Base-by-base conservation (phyloP, 2,329 filamentous ascomycete genomes). In the Colletotrichum somersetense region DNA sequence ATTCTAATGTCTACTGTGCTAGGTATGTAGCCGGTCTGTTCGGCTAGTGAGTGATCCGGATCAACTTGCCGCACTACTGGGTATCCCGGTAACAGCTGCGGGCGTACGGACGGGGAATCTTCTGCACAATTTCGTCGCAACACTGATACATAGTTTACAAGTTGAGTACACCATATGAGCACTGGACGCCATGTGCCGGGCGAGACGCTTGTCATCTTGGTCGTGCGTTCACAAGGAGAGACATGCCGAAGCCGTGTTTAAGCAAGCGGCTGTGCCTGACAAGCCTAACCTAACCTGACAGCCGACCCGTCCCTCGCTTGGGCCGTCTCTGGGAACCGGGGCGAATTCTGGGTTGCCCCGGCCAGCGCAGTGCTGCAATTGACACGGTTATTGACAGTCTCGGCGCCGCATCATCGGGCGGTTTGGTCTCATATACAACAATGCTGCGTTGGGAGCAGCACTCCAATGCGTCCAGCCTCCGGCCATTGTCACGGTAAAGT, bases 281-380 rank as follows among this genome's bases (percentile, higher is more conserved):
- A 55, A 55, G 30, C 30, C 52, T 55, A 7, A 3, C 10, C 38
- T 30, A 40, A 8, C 42, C 42, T 12, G 52, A 38, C 53, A 56
- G 11, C 16, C 42, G 18, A 40, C 30, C 12, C 44, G 42, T 48
- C 48, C 20, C 30, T 42, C 40, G 66, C 55, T 59, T 35, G 18
- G 50, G 35, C 62, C 23, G 26, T 35, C 16, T 38, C 11, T 7
- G 16, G 38, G 48, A 10, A 33, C 33, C 50, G 20, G 33, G 42
- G n/a, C 26, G 48, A 58, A 63, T 58, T 59, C 35, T 44, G 55
- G 38, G 42, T 48, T 58, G 26, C 26, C 42, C 40, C 33, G 48
- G n/a, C 16, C 50, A 66, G 35, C 58, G 65, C 58, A n/a, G 42
- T 33, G 65, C 40, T 57, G 67, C 57, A 63, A 52, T 55, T 55